Evolutionary conservation across 352 stramenopile genomes (phyloP), one percentile per base, ranked within the genome.

Genomic region (Phytophthora vignae): DNA sequence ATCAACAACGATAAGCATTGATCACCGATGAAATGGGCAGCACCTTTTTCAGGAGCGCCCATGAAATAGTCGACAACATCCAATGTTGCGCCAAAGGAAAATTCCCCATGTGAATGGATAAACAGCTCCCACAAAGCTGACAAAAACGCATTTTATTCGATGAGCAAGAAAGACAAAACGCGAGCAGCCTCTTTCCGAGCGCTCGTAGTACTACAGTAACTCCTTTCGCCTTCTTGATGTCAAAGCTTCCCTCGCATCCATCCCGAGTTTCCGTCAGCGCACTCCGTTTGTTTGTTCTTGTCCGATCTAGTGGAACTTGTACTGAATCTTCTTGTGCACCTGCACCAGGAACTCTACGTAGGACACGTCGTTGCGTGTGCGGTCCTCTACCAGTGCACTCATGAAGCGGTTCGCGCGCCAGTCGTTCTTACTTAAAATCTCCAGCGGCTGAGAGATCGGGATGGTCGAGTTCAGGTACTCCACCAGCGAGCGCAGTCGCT

Each of bases 291-390:
- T 55, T 53, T 42, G 36, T 67, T 46, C 60, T 55, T 53, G 46
- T 50, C 59, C 49, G 22, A 63, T 82, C 80, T 92, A 92, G 71
- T 93, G 89, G 76, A 96, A 94, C 78, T 95, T 96, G 69, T 94
- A 90, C 82, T 97, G 90, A 79, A 97, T 96, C 82, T 96, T 93
- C 76, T 95, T 96, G 81, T 97, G 91, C 60, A 96, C 84, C 64
- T 95, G 85, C 49, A 94, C 90, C 40, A 97, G 74, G 74, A 96
- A 96, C 77, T 97, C 91, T 27, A 96, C 90, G 67, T 97, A 97
- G 57, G 88, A 96, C 42, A 94, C 83, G 66, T 95, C 89, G 72
- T 95, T 94, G 33, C 83, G 84, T 53, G 88, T 94, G 55, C 88
- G 86, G 68, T 97, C 90, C 71, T 97, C 91, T 66, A 97, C 89